phyloP scores from a whole-genome alignment of 768 basidiomycete species.

The Suillus discolor region DNA sequence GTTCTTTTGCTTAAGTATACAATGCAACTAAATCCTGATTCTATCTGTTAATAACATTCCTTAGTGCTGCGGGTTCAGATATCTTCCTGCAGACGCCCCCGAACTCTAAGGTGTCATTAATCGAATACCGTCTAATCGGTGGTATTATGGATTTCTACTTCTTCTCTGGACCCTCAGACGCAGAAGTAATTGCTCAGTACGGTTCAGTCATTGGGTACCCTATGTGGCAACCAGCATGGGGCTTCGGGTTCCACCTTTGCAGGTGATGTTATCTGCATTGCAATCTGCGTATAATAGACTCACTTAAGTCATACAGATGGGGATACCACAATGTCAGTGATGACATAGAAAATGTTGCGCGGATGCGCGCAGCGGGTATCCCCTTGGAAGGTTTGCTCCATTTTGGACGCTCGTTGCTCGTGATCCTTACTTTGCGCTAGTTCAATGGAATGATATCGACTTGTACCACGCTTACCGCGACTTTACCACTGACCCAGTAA shows the following conservation, averaged over 20 bases:
- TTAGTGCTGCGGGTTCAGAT: conserved; percentile 69
- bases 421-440: conserved; percentile 31
- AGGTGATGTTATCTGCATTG: conserved; percentile 37
- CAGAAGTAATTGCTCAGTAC: conserved; percentile 71
- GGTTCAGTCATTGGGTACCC: conserved; percentile 67
- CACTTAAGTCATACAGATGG: conserved; percentile 35
- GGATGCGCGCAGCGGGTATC: conserved; percentile 67
- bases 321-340: conserved; percentile 57
- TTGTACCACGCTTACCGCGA: conserved; percentile 69
- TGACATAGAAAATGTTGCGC: conserved; percentile 53
- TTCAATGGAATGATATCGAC: conserved; percentile 83
- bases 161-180: conserved; percentile 55
- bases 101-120: conserved; percentile 53
- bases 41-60: conserved; percentile 10
- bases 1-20: conserved; percentile 70
- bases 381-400: conserved; percentile 66
- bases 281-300: conserved; percentile 5
- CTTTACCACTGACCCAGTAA: conserved; percentile 68
- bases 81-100: conserved; percentile 66
- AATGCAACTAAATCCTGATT: background rate
- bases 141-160: conserved; percentile 82
- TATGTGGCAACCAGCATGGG: conserved; percentile 74
- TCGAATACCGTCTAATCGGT: conserved; percentile 75
- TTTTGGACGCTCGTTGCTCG: background rate
- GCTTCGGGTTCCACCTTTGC: conserved; percentile 79